Base-by-base conservation (phyloP, 1,284 basidiomycete species). In the Fistulinella cinereoalba region DNA sequence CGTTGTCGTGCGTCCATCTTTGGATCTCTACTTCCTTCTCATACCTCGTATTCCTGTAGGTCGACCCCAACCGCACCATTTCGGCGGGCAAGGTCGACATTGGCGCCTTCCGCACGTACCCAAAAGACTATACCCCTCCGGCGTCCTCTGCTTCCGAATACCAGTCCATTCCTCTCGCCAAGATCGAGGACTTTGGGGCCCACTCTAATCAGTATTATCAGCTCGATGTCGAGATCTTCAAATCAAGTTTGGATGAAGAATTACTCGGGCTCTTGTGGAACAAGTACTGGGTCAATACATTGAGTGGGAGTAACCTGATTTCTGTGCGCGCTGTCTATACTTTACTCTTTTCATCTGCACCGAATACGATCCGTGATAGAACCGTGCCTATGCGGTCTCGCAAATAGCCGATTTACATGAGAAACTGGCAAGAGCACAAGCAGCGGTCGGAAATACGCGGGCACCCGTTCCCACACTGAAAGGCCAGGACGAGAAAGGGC, bases 21-120 rank as follows among this genome's bases (percentile, higher is more conserved):
- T 8, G 31, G 36, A 16, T 42, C 25, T 16, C 18, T 23, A 19
- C 19, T n/a, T 41, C 32, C 47, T 43, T 8, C 23, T 27, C 5
- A 3, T 24, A 1, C 27, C 7, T 21, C 23, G 15, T 21, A 31
- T 34, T 49, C 38, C n/a, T 40, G 9, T 53, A 94, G 91, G 93
- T 98, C 57, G 97, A 99, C 67, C 96, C 96, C 13, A 98, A 97
- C 71, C 88, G 97, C 51, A 99, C 97, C 24, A 89, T 99, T 58
- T 97, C 93, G 5, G 93, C 94, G 0, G 97, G 96, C 18, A 94
- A 94, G 70, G 97, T 99, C 32, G 96, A 98, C 67, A 98, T 99
- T 56, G 96, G 96, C 45, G 96, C 96, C 2, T 99, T 99, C 77
- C 79, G 96, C 43, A 98, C 96, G 0, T 99, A 91, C 64, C 96